Evolutionary conservation across 225 moss, liverwort and hornwort genomes (phyloP), one percentile per base, ranked within the genome.

Genomic region (Sphagnum contortum): DNA sequence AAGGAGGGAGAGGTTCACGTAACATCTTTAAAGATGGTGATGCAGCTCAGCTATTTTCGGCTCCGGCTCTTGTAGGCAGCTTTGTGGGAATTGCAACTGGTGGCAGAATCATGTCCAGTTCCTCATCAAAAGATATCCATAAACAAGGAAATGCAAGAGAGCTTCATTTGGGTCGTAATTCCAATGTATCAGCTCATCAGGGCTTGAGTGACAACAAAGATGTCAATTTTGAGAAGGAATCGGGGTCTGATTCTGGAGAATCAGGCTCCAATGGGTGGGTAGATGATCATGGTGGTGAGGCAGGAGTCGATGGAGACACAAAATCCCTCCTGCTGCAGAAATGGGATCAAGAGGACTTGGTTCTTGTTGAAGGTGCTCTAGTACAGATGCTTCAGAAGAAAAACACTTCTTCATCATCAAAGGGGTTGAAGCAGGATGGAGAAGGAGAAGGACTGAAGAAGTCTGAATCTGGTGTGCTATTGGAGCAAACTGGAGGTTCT

Each of bases 351-450:
- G 69, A 74, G 55, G 81, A 85, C 59, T 71, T 85, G 59, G 69
- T 81, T 68, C 76, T 78, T 0, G 61, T 85, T 50, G 81, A 85
- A 68, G 68, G 71, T 50, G 81, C 78, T 57, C 75, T 85, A 9
- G 53, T 78, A 49, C 72, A 63, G 2, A 44, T 85, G 6, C 67
- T 85, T 65, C 68, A 47, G 0, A 68, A 76, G 29, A 29, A 29
- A 29, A 29, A 1, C 29, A 29, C 29, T 29, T 29, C 29, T 29
- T 29, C 29, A 29, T 29, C 29, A 29, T 29, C 29, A 29, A 29
- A 29, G 29, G 1, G 29, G 29, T 29, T 29, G 29, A 29, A 29
- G 29, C 29, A 29, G 29, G 29, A 29, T 29, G 29, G 29, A 29
- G 29, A 29, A 29, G 29, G 29, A 29, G 29, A 29, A 29, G 29